Conservation (phyloP, 1,139 yeast genomes). For the Geotrichum fermentans region DNA sequence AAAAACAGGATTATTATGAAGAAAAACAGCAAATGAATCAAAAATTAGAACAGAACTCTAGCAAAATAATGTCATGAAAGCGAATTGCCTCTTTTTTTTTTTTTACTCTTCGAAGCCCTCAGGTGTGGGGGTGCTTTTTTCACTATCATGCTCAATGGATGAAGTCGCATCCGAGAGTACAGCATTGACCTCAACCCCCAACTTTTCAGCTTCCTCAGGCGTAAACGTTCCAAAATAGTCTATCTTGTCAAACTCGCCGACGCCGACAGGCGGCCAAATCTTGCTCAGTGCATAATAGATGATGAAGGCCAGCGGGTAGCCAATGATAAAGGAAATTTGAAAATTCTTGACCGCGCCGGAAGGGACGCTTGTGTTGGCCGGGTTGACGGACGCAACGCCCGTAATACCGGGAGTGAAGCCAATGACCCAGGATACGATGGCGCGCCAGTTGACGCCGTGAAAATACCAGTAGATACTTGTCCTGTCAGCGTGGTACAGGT, state of each 20-base stretch:
- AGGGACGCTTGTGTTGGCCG: slow-evolving; percentile 5
- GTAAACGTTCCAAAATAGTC: slow-evolving; percentile 41
- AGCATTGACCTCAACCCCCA: slow-evolving; percentile 7
- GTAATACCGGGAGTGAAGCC: slow-evolving; percentile 39
- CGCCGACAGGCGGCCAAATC: slow-evolving; percentile 40
- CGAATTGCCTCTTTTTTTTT: too few relatives aligned
- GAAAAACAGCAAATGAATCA: too few relatives aligned
- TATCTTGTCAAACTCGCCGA: slow-evolving; percentile 37
- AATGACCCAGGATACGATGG: slow-evolving; percentile 35
- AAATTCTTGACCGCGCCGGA: slow-evolving; percentile 25
- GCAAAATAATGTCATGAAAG: too few relatives aligned
- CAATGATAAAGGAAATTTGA: slow-evolving; percentile 32
- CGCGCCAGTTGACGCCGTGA: slow-evolving; percentile 38
- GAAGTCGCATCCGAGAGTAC: too few relatives aligned
- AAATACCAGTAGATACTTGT: slow-evolving; percentile 36
- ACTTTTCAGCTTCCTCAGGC: slow-evolving; percentile 1
- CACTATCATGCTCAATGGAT: background rate
- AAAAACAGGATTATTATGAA: too few relatives aligned
- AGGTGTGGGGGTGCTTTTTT: background rate
- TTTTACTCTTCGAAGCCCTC: too few relatives aligned
- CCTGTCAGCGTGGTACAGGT: slow-evolving; percentile 38
- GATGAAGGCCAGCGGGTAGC: slow-evolving; percentile 42
- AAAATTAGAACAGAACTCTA: too few relatives aligned
- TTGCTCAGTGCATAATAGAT: slow-evolving; percentile 38
- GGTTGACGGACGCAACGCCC: slow-evolving; percentile 37